phyloP scores from a whole-genome alignment of 352 stramenopile species.

The Phytophthora constricta region DNA sequence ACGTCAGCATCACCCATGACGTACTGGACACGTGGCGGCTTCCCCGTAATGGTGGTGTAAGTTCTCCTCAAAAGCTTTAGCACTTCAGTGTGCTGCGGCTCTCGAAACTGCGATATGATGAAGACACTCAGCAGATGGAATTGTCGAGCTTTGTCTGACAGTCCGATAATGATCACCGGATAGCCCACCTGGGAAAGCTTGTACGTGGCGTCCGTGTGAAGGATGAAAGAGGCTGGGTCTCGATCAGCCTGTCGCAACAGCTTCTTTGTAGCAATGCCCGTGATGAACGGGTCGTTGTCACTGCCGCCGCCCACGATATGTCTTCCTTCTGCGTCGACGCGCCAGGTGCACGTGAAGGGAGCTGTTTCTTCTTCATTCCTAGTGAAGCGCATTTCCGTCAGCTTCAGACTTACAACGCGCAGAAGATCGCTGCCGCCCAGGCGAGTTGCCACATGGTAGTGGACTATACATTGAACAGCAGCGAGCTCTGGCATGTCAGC shows the following conservation, averaged over 20 bases:
- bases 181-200: slow-evolving; percentile 32
- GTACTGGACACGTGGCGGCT: slow-evolving; percentile 6
- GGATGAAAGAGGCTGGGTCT: slow-evolving; percentile 8
- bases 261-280: slow-evolving; percentile 17
- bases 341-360: slow-evolving; percentile 15
- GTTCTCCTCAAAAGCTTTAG: too few relatives aligned
- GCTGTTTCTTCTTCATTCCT: slow-evolving; percentile 14
- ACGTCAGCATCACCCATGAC: slow-evolving; percentile 33
- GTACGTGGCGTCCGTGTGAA: slow-evolving; percentile 42
- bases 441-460: slow-evolving; percentile 8
- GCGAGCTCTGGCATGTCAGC: neutral
- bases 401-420: neutral
- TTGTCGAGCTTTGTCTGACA: slow-evolving; percentile 23
- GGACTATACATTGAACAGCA: slow-evolving; percentile 3
- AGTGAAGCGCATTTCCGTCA: slow-evolving; percentile 3
- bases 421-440: slow-evolving; percentile 16
- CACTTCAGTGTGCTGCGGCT: slow-evolving; percentile 10
- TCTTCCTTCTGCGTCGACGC: neutral
- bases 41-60: too few relatives aligned
- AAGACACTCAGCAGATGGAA: slow-evolving; percentile 37
- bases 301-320: slow-evolving; percentile 10
- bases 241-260: slow-evolving; percentile 10
- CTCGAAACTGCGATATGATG: slow-evolving; percentile 22
- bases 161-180: slow-evolving; percentile 21
- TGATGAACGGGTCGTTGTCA: slow-evolving; percentile 14